Evolutionary conservation across 805 yeast species (phyloP), one percentile per base, ranked within the genome.

Genomic region (Ogataea neopini): DNA sequence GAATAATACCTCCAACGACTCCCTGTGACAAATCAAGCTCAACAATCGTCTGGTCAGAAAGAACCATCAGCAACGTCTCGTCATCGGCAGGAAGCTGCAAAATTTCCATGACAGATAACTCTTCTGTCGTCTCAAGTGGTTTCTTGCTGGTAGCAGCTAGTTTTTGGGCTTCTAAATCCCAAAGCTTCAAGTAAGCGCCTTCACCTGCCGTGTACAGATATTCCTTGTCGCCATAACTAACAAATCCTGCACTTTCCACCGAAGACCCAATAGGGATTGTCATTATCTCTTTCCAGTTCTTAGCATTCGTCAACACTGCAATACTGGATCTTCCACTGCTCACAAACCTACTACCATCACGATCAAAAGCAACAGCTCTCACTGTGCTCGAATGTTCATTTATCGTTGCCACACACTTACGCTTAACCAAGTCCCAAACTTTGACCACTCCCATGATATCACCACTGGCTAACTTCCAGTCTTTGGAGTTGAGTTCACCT

Each of bases 241-340:
- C 49, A 57, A 85, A 86, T 1, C 90, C 91, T 51, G 84, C 74
- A 23, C 81, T 73, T 62, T 87, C 94, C 11, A 87, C 79, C 56
- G 81, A 86, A 57, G 88, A 91, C 45, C 78, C 74, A 3, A 84
- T 81, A 0, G 96, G 86, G 22, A 88, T 71, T 0, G 96, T 86
- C 49, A 79, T 81, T 14, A 76, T 59, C 37, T 84, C 75, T 61
- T 79, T 83, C 56, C 74, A 76, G 47, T 63, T 74, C 43, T 69
- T 74, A 6, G 79, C 68, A 58, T 74, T 76, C 74, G 81, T 89
- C 43, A 80, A 67, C 52, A 83, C 76, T 47, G 77, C 79, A 34
- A 91, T 74, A 59, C 84, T 85, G 65, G 94, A 99, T 69, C 99
- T 79, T 30, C 97, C 97, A 55, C 96, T 97, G 54, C 86, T 81